Evolutionary conservation across 2,329 filamentous ascomycete genomes (phyloP).

Genomic region (Neodidymelliopsis sp.): DNA sequence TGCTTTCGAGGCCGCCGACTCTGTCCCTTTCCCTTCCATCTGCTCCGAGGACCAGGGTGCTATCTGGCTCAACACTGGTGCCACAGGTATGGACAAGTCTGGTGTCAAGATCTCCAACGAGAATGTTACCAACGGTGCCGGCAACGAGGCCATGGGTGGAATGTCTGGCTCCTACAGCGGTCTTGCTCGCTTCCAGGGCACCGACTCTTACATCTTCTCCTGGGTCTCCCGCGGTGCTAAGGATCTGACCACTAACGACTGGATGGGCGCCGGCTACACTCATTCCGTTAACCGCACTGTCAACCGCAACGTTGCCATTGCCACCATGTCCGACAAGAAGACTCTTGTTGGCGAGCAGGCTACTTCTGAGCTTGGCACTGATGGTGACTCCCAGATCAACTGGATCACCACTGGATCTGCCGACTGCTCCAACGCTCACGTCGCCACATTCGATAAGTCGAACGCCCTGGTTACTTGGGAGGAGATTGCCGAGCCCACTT

Average conservation of each 20-base stretch:
- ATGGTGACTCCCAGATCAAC: constrained; percentile 66
- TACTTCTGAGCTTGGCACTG: constrained; percentile 60
- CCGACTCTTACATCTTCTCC: constrained; percentile 65
- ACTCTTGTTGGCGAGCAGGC: constrained; percentile 63
- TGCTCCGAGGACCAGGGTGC: constrained; percentile 69
- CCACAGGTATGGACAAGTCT: constrained; percentile 66
- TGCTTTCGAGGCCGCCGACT: constrained; percentile 67
- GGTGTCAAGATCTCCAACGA: constrained; percentile 70
- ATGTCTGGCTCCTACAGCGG: constrained; percentile 69
- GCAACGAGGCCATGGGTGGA: constrained; percentile 67
- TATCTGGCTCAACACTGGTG: constrained; percentile 70
- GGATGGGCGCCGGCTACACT: constrained; percentile 66
- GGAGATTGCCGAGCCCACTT: constrained; percentile 64
- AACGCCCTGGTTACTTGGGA: constrained; percentile 68
- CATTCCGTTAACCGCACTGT: constrained; percentile 61
- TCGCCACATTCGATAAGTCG: constrained; percentile 60
- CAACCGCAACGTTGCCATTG: constrained; percentile 67
- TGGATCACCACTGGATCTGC: constrained; percentile 63
- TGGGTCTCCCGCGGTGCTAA: constrained; percentile 69
- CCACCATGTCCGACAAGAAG: constrained; percentile 65
- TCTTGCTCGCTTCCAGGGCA: constrained; percentile 62
- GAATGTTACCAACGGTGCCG: constrained; percentile 66
- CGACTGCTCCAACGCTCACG: constrained; percentile 67
- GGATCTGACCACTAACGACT: constrained; percentile 62
- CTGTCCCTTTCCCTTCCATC: constrained; percentile 64